Evolutionary conservation across 108 stramenopile species (phyloP).

Genomic region (Conticribra weissflogii): DNA sequence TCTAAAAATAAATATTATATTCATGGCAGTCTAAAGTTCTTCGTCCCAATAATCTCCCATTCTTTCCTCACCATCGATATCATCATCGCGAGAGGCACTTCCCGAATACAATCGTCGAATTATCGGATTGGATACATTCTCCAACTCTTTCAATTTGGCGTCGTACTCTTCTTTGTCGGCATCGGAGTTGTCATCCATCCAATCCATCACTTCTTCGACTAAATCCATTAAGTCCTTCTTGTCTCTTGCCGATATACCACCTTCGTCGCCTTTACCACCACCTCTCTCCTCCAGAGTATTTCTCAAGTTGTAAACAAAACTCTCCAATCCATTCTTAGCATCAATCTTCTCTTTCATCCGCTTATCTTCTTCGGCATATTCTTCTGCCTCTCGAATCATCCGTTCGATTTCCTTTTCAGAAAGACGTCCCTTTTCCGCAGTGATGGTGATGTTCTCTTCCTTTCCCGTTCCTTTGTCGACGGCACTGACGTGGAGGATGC

Average conservation of each 20-base stretch:
- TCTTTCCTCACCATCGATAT: slow-evolving; percentile 78
- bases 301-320: neutral
- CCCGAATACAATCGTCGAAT: slow-evolving; percentile 47
- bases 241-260: neutral
- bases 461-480: neutral
- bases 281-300: neutral
- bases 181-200: neutral
- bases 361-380: neutral
- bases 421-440: neutral
- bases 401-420: neutral
- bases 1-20: too few relatives aligned
- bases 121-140: neutral
- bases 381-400: neutral
- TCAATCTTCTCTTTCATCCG: neutral
- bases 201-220: neutral
- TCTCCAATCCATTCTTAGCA: neutral
- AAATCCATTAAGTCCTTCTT: neutral
- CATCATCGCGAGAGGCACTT: slow-evolving; percentile 10
- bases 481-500: neutral
- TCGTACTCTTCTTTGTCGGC: neutral
- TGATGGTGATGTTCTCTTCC: neutral
- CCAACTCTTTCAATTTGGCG: neutral
- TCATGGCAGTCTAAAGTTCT: slow-evolving; percentile 76
- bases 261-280: neutral
- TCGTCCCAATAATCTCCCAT: slow-evolving; percentile 62